phyloP scores from a whole-genome alignment of 225 moss, liverwort and hornwort genomes.

The Bryum argenteum region DNA sequence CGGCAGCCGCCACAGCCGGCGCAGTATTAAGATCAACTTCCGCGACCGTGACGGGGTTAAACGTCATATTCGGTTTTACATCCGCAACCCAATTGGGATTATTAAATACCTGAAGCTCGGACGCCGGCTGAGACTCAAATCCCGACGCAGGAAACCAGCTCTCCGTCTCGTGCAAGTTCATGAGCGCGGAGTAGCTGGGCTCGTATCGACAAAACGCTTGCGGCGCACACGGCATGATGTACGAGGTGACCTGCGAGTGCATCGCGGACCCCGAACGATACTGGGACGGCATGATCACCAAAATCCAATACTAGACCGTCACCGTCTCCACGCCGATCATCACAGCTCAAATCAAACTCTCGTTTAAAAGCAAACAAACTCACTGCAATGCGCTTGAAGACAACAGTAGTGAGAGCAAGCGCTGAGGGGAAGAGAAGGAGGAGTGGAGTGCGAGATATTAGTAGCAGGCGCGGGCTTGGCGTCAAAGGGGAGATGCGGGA shows the following conservation, averaged over 20 bases:
- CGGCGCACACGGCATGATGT: constrained; percentile 36
- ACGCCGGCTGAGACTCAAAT: constrained; percentile 35
- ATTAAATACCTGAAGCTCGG: constrained; percentile 20
- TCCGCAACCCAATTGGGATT: constrained; percentile 11
- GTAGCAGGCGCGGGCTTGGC: too few relatives aligned
- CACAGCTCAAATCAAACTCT: background rate
- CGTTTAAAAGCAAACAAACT: too few relatives aligned
- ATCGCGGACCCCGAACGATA: constrained; percentile 32
- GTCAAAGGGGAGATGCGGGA: background rate
- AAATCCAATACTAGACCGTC: background rate
- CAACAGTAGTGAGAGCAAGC: too few relatives aligned
- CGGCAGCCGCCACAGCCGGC: background rate
- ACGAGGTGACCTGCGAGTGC: constrained; percentile 32
- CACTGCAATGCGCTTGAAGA: too few relatives aligned
- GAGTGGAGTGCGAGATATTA: too few relatives aligned
- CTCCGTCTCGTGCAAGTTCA: constrained; percentile 29
- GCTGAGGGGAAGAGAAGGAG: too few relatives aligned
- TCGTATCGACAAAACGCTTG: constrained; percentile 47
- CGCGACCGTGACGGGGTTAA: constrained; percentile 17
- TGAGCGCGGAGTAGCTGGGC: constrained; percentile 19
- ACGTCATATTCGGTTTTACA: constrained; percentile 24
- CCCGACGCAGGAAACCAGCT: constrained; percentile 40
- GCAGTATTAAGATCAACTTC: too few relatives aligned
- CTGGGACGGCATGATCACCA: constrained; percentile 50
- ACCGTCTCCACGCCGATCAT: constrained; percentile 35